Base-by-base conservation (phyloP, 2,329 filamentous ascomycete species). In the Penicillium sp. region DNA sequence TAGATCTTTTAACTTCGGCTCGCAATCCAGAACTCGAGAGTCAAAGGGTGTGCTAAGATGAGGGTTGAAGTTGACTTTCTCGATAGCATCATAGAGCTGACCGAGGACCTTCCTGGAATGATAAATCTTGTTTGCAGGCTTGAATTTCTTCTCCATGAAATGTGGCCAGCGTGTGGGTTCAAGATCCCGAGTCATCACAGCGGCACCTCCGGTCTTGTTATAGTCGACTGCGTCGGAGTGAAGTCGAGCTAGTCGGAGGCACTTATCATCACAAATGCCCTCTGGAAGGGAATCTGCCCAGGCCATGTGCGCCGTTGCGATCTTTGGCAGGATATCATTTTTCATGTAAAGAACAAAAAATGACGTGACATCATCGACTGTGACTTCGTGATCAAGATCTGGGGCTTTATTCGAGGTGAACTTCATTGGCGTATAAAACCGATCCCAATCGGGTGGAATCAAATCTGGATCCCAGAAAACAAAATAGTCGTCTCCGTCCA, bases 341-440 rank as follows among this genome's bases (percentile, higher is more conserved):
- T 95, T 94, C 84, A 97, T 92, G 63, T 96, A 96, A 3, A 84
- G 84, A 24, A 96, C 89, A 63, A 97, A 97, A 73, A 97, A 97
- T 0, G 85, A 81, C 23, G 84, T 86, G 39, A 97, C 83, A 54
- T 96, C 88, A 4, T 84, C 76, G 0, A 89, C 82, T 0, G 82
- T 84, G 10, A 97, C 89, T 3, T 85, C 80, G 1, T 82, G 76
- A 5, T 82, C 71, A 6, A 87, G 76, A 17, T 80, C 75, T 10
- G 76, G 66, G 0, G 88, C 83, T 36, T 78, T 76, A 0, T 84
- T 77, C 0, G 84, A 77, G 0, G 79, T 77, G 64, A 91, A 94
- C 56, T 88, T 80, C 90, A 97, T 96, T 0, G 94, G 87, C 0
- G 81, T 75, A 27, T 83, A 78, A 59, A 94, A 90, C 84, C 89